These are phyloP conservation scores for Trifolium fragiferum DNA, from an alignment of 306 rosid genomes.

Conservation along the genomic window DNA sequence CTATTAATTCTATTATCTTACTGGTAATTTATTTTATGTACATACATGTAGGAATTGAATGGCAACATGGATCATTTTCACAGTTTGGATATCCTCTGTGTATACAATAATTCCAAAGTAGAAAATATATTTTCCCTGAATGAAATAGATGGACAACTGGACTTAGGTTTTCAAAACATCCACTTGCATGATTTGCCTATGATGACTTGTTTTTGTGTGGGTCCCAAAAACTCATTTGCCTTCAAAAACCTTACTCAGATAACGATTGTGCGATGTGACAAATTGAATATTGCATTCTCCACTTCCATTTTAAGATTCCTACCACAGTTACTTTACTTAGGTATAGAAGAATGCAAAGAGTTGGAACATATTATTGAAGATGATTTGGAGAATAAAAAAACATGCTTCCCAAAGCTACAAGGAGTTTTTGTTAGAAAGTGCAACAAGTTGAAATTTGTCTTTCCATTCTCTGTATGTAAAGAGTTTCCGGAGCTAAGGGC, in stretches of 20 bases:
- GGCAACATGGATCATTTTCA: too few species aligned
- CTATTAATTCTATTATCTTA: not conserved
- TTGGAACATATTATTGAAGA: constrained; percentile 34
- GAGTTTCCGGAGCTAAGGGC: not conserved
- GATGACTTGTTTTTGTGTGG: not conserved
- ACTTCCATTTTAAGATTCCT: not conserved
- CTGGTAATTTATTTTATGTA: not conserved
- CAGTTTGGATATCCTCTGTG: too few species aligned
- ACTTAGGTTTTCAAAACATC: not conserved
- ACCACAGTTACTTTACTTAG: not conserved
- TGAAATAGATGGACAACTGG: not conserved
- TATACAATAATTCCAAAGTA: too few species aligned
- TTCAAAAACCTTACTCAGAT: not conserved
- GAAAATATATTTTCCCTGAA: too few species aligned
- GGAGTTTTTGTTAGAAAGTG: fast-evolving
- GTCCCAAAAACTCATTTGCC: not conserved
- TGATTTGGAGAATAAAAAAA: not conserved
- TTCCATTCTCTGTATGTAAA: not conserved
- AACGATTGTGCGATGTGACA: not conserved
- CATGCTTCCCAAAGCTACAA: constrained; percentile 26
- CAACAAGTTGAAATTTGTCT: not conserved
- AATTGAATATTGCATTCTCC: constrained; percentile 11
- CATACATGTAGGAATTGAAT: not conserved
- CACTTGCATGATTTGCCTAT: not conserved
- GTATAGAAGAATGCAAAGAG: not conserved